Evolutionary conservation across 1,284 basidiomycete species (phyloP), one percentile per base, ranked within the genome.

Genomic region (Cryptococcus sp.): DNA sequence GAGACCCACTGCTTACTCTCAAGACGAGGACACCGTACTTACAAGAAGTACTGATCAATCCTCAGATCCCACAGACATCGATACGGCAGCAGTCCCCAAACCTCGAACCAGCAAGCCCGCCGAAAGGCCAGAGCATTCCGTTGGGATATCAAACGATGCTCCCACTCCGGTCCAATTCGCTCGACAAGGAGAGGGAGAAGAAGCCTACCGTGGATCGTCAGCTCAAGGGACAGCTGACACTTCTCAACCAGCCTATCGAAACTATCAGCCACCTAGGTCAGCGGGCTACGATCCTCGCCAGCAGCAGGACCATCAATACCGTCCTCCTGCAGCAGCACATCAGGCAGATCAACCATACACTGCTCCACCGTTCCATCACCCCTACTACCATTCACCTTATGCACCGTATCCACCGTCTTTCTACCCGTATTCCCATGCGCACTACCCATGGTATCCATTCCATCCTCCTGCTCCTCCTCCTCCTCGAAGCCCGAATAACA

Each of bases 361-460:
- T 15, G 51, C 40, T 10, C 51, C 51, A 17, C 51, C 22, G 25
- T 45, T 35, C 31, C 31, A 35, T 35, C 8, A 53, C 19, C 17
- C 20, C 19, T 53, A 53, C 23, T 31, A 53, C 22, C 51, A 39
- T 23, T 10, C 22, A 27, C 44, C 41, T 39, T 45, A 11, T 44
- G 5, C 22, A 25, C 44, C 41, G 39, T 23, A 6, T 25, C 51
- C 51, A 8, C 51, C 40, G 6, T 41, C 51, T 10, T n/a, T 39
- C 17, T 53, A 41, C 39, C 39, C 20, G 1, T 22, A 11, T 13
- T 20, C 51, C 2, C 51, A 39, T 1, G 6, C 40, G 19, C 39
- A 39, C 16, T 10, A 23, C 11, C 40, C 41, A 23, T 53, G 51
- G 51, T 45, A 53, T 42, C 51, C 40, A 16, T 23, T 41, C 15